Base-by-base conservation (phyloP, 345 rosid species). In the Kandelia obovata region DNA sequence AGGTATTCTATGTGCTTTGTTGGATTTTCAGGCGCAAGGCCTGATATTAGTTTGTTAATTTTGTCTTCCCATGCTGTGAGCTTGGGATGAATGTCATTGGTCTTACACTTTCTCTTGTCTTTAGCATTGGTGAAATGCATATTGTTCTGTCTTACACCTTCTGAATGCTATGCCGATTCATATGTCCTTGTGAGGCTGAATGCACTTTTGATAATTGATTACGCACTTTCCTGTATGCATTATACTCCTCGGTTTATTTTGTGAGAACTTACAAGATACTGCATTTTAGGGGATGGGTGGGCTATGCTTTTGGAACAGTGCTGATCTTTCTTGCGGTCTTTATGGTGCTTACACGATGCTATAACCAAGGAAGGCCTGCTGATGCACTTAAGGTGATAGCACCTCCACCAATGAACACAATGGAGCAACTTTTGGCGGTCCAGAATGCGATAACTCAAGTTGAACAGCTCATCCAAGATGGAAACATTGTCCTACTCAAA, bases 381-480 rank as follows among this genome's bases (percentile, higher is more conserved):
- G 80, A 81, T 39, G 87, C 83, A 77, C 84, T 95, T 39, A 95
- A 86, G 75, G 90, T 95, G 26, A 47, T 71, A 35, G 91, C 96
- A 46, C 99, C 98, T 68, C 96, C 97, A 15, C 87, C 83, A 11
- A 90, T 83, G 96, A 95, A 71, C 84, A 85, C 94, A 47, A 81
- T 95, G 97, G 99, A 90, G 77, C 99, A 92, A 88, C 94, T 95
- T 74, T 78, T 95, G 77, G 97, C 97, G 1, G 90, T 95, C 73
- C 99, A 90, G 71, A 87, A 85, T 66, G 94, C 94, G 49, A 75
- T 92, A 68, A 85, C 94, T 16, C 87, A 90, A 79, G 87, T 74
- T 9, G 98, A 95, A 80, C 85, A 86, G 73, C 73, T 81, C 73
- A 85, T 92, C 74, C 97, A 92, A 75, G 97, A 95, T 39, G 91